phyloP scores from a whole-genome alignment of 2,329 filamentous ascomycete genomes.

The Arachnopeziza araneosa region DNA sequence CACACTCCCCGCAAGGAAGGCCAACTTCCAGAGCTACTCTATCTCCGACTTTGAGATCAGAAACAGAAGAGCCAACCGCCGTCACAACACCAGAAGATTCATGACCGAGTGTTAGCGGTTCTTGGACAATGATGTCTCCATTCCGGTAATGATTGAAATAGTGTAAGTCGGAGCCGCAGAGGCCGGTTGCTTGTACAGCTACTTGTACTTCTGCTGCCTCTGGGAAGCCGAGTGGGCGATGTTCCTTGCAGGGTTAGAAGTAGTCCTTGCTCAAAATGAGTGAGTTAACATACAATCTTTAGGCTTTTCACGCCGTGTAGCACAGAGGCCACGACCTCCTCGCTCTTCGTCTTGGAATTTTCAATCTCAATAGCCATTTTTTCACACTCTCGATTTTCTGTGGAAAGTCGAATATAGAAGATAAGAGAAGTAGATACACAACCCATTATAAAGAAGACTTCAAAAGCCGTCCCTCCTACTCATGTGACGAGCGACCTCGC shows the following conservation, averaged over 20 bases:
- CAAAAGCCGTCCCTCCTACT: not conserved
- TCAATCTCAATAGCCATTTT: not conserved
- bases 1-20: conserved; percentile 83
- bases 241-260: conserved; percentile 21
- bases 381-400: not conserved
- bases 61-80: conserved; percentile 75
- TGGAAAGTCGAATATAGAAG: not conserved
- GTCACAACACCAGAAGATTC: conserved; percentile 83
- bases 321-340: conserved; percentile 27
- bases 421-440: not conserved
- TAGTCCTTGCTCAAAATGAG: not conserved
- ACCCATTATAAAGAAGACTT: not conserved
- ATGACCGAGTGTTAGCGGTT: conserved; percentile 87
- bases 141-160: conserved; percentile 97
- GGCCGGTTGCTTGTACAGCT: conserved; percentile 87
- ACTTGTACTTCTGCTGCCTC: conserved; percentile 64
- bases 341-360: not conserved
- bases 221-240: conserved; percentile 22
- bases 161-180: conserved; percentile 95
- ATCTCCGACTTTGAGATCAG: conserved; percentile 72
- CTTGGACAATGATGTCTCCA: conserved; percentile 87
- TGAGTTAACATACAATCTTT: conserved; percentile 23
- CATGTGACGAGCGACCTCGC: not conserved
- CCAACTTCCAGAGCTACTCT: conserved; percentile 92
- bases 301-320: conserved; percentile 31